Conservation (phyloP, 2,329 filamentous ascomycete genomes). For the Trichoderma simmonsii region DNA sequence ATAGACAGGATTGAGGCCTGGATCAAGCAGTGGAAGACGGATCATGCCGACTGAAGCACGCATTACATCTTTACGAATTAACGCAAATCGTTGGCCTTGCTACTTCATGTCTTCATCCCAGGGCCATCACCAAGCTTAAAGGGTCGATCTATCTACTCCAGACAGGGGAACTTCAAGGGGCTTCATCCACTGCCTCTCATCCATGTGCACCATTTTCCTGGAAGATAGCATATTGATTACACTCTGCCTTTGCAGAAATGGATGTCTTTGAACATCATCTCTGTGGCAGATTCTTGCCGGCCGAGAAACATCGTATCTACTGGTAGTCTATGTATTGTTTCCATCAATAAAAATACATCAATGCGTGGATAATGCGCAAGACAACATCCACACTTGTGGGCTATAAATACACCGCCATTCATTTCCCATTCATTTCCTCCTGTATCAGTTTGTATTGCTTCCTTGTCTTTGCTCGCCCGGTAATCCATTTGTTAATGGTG, state of each 20-base stretch:
- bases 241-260: neutral
- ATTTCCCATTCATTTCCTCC: constrained; percentile 6
- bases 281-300: neutral
- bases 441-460: constrained; percentile 36
- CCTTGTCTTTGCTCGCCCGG: constrained; percentile 70
- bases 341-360: neutral
- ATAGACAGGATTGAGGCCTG: constrained; percentile 79
- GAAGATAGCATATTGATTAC: neutral
- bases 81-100: neutral
- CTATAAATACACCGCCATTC: neutral
- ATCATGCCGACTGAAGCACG: constrained; percentile 38
- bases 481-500: constrained; percentile 53
- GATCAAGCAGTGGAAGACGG: constrained; percentile 77
- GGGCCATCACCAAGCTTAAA: neutral
- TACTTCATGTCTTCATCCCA: neutral
- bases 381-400: neutral
- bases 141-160: neutral
- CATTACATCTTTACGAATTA: neutral
- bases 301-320: neutral
- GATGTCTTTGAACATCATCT: neutral
- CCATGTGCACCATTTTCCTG: neutral
- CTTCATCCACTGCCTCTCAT: neutral
- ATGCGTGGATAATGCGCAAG: neutral
- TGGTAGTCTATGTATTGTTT: neutral
- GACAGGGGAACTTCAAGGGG: neutral